Evolutionary conservation across 371 early-diverging fungal genomes (phyloP).

Genomic region (Mucor sp.): DNA sequence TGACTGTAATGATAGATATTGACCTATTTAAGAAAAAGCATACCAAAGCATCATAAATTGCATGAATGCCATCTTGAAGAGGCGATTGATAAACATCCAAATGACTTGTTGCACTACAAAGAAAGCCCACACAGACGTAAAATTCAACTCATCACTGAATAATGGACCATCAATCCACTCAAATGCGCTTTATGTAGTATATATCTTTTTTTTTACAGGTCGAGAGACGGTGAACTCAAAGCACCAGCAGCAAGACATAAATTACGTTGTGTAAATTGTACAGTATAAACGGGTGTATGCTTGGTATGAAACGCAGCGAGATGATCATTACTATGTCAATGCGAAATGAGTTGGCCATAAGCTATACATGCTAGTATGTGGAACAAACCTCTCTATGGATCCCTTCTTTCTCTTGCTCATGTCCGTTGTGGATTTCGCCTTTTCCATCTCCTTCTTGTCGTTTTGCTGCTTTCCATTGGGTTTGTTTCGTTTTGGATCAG

Average conservation of each 20-base stretch:
- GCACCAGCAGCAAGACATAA: constrained; percentile 80
- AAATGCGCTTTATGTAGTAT: neutral
- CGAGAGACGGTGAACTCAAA: constrained; percentile 1
- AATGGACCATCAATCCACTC: neutral
- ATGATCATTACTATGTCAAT: constrained; percentile 52
- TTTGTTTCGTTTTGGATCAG: constrained; percentile 35
- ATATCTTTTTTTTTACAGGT: constrained; percentile 1
- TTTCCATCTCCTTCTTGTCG: constrained; percentile 31
- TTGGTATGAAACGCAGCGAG: constrained; percentile 90
- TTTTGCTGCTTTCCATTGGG: constrained; percentile 30
- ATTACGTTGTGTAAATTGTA: constrained; percentile 92
- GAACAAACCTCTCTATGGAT: constrained; percentile 37
- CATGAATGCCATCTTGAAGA: no score
- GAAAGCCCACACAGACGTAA: no score
- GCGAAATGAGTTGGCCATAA: neutral
- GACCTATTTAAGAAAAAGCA: no score
- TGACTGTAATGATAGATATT: no score
- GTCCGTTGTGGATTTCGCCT: constrained; percentile 25
- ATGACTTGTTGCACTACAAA: no score
- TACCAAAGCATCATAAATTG: no score
- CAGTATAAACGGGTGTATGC: constrained; percentile 88
- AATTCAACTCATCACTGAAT: no score
- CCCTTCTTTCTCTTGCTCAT: constrained; percentile 31
- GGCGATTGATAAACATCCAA: no score
- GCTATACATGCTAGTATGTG: neutral